A percentile compares a stretch with the other conserved stretches of the same genome.
phyloP scores from a whole-genome alignment of 1,139 yeast genomes.

The Geotrichum macrosporum region DNA sequence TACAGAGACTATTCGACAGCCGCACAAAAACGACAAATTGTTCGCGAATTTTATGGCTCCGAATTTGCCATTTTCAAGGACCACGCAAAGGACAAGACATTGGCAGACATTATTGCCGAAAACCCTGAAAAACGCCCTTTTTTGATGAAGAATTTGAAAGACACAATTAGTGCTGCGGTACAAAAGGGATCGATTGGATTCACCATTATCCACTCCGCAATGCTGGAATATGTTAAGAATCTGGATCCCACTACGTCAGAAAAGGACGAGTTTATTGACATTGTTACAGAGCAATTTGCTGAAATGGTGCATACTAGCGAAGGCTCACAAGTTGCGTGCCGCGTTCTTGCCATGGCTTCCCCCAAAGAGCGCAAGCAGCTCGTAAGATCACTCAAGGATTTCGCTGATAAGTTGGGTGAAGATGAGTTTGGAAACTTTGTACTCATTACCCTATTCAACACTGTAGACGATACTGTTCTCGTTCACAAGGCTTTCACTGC shows the following conservation, averaged over 20 bases:
- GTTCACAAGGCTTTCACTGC: constrained; percentile 65
- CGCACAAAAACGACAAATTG: constrained; percentile 83
- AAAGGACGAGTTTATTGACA: constrained; percentile 75
- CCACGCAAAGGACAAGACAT: constrained; percentile 56
- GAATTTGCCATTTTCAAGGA: constrained; percentile 89
- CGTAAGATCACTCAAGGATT: constrained; percentile 67
- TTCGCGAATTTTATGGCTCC: constrained; percentile 96
- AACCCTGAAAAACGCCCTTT: constrained; percentile 79
- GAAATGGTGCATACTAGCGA: constrained; percentile 94
- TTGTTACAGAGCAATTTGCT: constrained; percentile 82
- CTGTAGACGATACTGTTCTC: constrained; percentile 91
- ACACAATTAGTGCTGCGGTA: constrained; percentile 84
- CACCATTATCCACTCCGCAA: constrained; percentile 93
- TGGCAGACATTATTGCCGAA: constrained; percentile 63
- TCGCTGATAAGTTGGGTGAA: constrained; percentile 65
- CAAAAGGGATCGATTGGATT: constrained; percentile 96
- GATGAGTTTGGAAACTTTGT: constrained; percentile 87
- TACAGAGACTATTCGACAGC: constrained; percentile 79
- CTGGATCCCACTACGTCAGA: constrained; percentile 56
- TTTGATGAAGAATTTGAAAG: constrained; percentile 69
- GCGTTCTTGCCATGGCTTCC: constrained; percentile 71
- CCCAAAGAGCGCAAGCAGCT: constrained; percentile 90
- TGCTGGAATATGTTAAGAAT: constrained; percentile 79
- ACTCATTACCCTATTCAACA: constrained; percentile 70
- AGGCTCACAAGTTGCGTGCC: constrained; percentile 86